phyloP scores from a whole-genome alignment of 176 grass and related monocot genomes.

The Tillandsia leiboldiana region DNA sequence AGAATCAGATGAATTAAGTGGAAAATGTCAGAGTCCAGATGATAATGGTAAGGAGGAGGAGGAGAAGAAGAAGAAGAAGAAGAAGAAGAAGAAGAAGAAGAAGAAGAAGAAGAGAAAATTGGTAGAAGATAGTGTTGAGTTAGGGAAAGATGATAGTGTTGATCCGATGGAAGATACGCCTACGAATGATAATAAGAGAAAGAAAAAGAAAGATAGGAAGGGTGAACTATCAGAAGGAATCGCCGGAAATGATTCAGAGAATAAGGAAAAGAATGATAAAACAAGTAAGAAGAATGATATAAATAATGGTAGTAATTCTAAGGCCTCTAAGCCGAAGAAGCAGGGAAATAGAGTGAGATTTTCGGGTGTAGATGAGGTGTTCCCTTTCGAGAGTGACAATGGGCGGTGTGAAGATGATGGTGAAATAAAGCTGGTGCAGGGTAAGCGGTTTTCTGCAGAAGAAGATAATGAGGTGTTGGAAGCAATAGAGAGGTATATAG shows the following conservation, averaged over 20 bases:
- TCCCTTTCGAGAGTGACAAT: slow-evolving; percentile 5
- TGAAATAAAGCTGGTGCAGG: too few species aligned
- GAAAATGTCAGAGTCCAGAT: not conserved
- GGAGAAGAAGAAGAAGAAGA: not conserved
- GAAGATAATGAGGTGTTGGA: too few species aligned
- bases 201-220: slow-evolving; percentile 30
- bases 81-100: not conserved
- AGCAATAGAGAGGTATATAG: too few species aligned
- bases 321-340: slow-evolving; percentile 13
- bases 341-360: slow-evolving; percentile 49
- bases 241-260: not conserved
- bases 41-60: slow-evolving; percentile 11
- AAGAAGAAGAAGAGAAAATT: slow-evolving; percentile 27
- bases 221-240: not conserved
- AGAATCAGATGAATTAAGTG: not conserved
- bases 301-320: slow-evolving; percentile 3
- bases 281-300: not conserved
- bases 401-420: too few species aligned
- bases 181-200: slow-evolving; percentile 15
- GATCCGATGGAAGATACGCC: not conserved
- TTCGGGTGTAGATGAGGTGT: slow-evolving; percentile 45
- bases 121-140: not conserved
- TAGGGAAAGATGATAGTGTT: slow-evolving; percentile 20
- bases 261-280: not conserved
- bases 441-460: too few species aligned